A percentile compares a stretch with the other conserved stretches of the same genome.
phyloP scores from a whole-genome alignment of 768 basidiomycete genomes.

The Mycena alexandri region DNA sequence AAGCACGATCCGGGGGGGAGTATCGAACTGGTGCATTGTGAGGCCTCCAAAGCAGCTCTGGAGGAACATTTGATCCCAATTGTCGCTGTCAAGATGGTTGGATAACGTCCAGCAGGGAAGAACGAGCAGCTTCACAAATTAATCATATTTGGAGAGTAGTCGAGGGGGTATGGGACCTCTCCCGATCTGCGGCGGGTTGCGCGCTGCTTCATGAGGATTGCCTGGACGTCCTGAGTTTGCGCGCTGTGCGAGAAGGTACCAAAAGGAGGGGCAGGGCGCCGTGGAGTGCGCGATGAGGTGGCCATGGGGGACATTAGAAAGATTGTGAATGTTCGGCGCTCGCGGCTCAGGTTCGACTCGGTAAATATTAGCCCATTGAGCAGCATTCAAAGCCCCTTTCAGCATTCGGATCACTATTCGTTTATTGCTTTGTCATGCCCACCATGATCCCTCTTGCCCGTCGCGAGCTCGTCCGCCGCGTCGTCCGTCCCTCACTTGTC shows the following conservation, averaged over 20 bases:
- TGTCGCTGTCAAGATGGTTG: slow-evolving; percentile 61
- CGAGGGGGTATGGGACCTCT: slow-evolving; percentile 68
- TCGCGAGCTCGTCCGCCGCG: slow-evolving; percentile 33
- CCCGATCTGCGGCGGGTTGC: slow-evolving; percentile 57
- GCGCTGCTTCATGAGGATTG: slow-evolving; percentile 55
- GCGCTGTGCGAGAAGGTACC: slow-evolving; percentile 42
- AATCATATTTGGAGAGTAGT: slow-evolving; percentile 60
- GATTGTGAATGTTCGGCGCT: slow-evolving; percentile 1
- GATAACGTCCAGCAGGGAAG: slow-evolving; percentile 8
- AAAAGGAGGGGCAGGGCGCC: slow-evolving; percentile 24
- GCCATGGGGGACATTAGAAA: slow-evolving; percentile 12
- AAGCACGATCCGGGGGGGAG: slow-evolving; percentile 65
- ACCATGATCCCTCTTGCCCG: slow-evolving; percentile 48
- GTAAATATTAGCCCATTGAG: neutral
- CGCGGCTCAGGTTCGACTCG: neutral
- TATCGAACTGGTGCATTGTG: slow-evolving; percentile 66
- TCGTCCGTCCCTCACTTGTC: slow-evolving; percentile 22
- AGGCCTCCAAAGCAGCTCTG: slow-evolving; percentile 60
- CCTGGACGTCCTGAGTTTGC: slow-evolving; percentile 59
- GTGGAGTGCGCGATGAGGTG: slow-evolving; percentile 26
- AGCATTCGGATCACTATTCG: too few species aligned
- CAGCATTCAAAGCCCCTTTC: neutral
- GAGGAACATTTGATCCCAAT: slow-evolving; percentile 80
- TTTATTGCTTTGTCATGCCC: too few species aligned
- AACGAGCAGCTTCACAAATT: slow-evolving; percentile 61